Base-by-base conservation (phyloP, 768 basidiomycete species). In the Auriscalpium orientale region DNA sequence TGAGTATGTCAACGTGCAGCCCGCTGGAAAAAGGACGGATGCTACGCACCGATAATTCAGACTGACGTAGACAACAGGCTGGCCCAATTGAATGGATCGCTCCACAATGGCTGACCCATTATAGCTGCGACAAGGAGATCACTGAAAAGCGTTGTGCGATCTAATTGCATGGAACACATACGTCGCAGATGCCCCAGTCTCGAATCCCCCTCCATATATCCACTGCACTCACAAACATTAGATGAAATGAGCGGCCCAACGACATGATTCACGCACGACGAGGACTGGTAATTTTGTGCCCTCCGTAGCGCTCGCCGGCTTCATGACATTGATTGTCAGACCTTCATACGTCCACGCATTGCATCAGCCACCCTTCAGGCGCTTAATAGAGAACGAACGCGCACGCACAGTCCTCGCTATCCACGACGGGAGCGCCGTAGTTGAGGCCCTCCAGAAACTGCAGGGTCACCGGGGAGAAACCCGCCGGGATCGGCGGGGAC, bases 351-450 rank as follows among this genome's bases (percentile, higher is more conserved):
- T 12, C 21, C 12, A 53, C 33, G 15, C 34, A 21, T 18, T 4
- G 20, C 49, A 22, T 22, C 20, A 7, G 4, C 50, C 11, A n/a
- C 13, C 33, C 18, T 11, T 16, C 2, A 28, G 18, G 22, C 15
- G 15, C 37, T 8, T 28, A 2, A 22, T 9, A 37, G n/a, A 8
- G 8, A 9, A n/a, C n/a, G n/a, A n/a, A 22, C 1, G 16, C 28
- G 4, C 28, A 6, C 62, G 50, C 46, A 65, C 64, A 65, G 47
- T 64, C 64, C 58, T 65, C 64, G 22, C 43, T 18, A 11, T 51
- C 50, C 20, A 37, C 35, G 9, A 37, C 38, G 16, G 40, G 15
- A 11, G 13, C 10, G 35, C 40, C 38, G 50, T 37, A 37, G 12
- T 37, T 10, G 10, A 16, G 15, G 13, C 40, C 21, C 35, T 21